These are phyloP conservation scores for Laguncularia racemosa DNA, from an alignment of 345 rosid genomes.

Conservation along the genomic window DNA sequence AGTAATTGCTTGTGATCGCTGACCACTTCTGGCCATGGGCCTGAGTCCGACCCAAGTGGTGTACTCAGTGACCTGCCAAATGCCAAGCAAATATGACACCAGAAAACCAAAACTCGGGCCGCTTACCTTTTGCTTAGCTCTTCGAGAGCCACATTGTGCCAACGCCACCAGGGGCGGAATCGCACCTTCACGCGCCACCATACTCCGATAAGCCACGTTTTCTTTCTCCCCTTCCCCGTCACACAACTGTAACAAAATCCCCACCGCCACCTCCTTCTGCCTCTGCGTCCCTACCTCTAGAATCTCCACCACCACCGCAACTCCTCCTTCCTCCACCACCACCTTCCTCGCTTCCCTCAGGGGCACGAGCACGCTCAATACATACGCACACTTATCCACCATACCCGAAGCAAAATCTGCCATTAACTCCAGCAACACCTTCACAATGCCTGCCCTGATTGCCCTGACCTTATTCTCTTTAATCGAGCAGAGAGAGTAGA, in stretches of 20 bases:
- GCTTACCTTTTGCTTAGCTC: constrained; percentile 93
- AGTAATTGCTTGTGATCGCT: too few species aligned
- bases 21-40: too few species aligned
- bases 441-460: constrained; percentile 90
- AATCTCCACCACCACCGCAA: constrained; percentile 67
- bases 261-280: constrained; percentile 91
- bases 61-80: too few species aligned
- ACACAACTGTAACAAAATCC: constrained; percentile 76
- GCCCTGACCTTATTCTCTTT: constrained; percentile 94
- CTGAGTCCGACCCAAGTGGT: too few species aligned
- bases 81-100: too few species aligned
- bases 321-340: constrained; percentile 68
- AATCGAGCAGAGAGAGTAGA: constrained; percentile 83
- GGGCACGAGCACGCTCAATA: constrained; percentile 79
- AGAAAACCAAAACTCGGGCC: too few species aligned
- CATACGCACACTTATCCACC: constrained; percentile 91
- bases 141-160: constrained; percentile 86
- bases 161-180: constrained; percentile 93
- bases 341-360: constrained; percentile 72
- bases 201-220: constrained; percentile 72
- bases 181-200: constrained; percentile 95
- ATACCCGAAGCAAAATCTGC: constrained; percentile 53
- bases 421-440: constrained; percentile 65
- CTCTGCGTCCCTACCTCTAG: constrained; percentile 81
- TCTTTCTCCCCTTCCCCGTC: constrained; percentile 13